These are phyloP conservation scores for Dactylellina cionopaga DNA, from an alignment of 2,329 filamentous ascomycete genomes.

Conservation along the genomic window DNA sequence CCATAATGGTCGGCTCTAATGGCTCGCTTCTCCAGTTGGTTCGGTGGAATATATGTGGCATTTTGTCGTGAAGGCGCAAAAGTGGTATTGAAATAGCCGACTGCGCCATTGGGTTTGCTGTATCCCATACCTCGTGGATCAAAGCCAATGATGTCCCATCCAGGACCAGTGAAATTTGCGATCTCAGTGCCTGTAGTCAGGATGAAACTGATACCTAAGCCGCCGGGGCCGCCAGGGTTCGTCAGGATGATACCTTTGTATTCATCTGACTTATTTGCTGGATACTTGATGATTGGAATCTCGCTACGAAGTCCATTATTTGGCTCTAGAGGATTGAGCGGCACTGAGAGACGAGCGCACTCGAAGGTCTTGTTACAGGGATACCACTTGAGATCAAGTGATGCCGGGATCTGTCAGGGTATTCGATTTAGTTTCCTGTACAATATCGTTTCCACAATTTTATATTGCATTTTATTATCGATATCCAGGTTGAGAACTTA, in stretches of 20 bases:
- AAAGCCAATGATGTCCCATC: constrained; percentile 53
- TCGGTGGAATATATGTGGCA: constrained; percentile 26
- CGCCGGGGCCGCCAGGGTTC: constrained; percentile 65
- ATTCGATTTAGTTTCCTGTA: neutral
- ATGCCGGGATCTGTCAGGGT: constrained; percentile 62
- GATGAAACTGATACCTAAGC: constrained; percentile 61
- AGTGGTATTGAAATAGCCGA: constrained; percentile 56
- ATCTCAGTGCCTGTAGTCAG: constrained; percentile 62
- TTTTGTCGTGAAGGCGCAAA: constrained; percentile 60
- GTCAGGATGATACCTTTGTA: constrained; percentile 61
- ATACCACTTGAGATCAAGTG: constrained; percentile 63
- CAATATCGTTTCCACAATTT: neutral
- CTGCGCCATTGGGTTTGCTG: constrained; percentile 60
- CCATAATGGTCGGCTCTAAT: constrained; percentile 32
- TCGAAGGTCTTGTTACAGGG: constrained; percentile 61
- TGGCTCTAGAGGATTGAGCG: constrained; percentile 64
- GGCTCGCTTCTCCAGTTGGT: constrained; percentile 12
- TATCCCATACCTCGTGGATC: constrained; percentile 67
- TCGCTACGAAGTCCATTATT: constrained; percentile 57
- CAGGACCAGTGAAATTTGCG: constrained; percentile 62
- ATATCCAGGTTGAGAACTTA: neutral
- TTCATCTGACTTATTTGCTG: constrained; percentile 20
- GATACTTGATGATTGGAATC: constrained; percentile 44
- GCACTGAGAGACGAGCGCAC: constrained; percentile 64
- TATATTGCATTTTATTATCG: neutral